Evolutionary conservation across 805 yeast species (phyloP).

Genomic region (Nakazawaea ambrosiae): DNA sequence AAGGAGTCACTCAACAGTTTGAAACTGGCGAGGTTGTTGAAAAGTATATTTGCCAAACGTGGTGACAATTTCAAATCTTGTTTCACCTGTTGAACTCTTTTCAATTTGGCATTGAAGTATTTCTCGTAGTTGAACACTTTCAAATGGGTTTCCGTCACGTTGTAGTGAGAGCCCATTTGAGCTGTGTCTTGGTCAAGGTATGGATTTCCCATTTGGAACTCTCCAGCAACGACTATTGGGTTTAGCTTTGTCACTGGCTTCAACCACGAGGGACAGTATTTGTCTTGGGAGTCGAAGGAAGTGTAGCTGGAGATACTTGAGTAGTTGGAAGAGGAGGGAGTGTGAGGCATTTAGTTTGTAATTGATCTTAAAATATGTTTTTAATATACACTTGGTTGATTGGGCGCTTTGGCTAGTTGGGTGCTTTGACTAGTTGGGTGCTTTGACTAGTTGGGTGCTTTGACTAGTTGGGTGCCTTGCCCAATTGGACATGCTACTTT

Average conservation of each 20-base stretch:
- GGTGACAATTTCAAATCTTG: neutral
- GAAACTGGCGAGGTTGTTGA: constrained; percentile 3
- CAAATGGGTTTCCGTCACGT: neutral
- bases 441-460: no score
- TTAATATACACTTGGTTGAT: no score
- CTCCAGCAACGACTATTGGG: neutral
- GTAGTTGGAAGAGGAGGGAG: neutral
- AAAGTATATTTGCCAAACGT: neutral
- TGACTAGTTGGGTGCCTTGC: no score
- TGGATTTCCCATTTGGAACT: neutral
- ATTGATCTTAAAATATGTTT: no score
- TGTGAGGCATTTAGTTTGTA: no score
- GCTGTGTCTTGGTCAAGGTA: neutral
- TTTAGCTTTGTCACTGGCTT: neutral
- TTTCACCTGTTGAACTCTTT: neutral
- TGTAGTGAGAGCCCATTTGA: neutral
- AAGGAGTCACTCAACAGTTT: constrained; percentile 1
- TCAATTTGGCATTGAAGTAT: neutral
- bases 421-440: no score
- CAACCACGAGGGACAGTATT: no score
- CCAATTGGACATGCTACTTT: no score
- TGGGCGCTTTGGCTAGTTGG: no score
- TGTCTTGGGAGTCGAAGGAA: no score
- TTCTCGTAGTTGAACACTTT: constrained; percentile 4
- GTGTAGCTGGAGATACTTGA: neutral